These are phyloP conservation scores for Agrocybe praecox DNA, from an alignment of 768 basidiomycete species.

Conservation along the genomic window DNA sequence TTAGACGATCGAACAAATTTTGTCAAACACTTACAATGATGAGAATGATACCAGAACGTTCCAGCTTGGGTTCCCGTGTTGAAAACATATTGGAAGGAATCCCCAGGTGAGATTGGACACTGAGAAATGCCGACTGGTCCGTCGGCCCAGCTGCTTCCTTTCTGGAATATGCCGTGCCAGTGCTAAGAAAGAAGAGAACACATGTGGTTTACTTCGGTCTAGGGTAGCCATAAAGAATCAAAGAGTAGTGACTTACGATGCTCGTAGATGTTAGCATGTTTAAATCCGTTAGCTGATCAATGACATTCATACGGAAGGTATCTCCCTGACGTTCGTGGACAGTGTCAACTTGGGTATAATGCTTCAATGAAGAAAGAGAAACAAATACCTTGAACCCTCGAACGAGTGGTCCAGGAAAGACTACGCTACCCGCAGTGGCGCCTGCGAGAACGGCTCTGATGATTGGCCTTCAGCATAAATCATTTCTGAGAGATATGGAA, in stretches of 20 bases:
- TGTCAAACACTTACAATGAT: conserved; percentile 24
- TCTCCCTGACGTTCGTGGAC: conserved; percentile 30
- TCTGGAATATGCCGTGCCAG: conserved; percentile 43
- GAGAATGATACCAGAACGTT: conserved; percentile 46
- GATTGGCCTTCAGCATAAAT: too few relatives aligned
- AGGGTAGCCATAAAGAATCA: too few relatives aligned
- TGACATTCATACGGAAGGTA: conserved; percentile 47
- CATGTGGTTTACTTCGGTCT: neutral
- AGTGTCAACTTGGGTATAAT: neutral
- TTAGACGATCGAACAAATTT: neutral
- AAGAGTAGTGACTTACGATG: conserved; percentile 46
- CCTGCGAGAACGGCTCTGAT: conserved; percentile 19
- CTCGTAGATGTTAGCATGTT: conserved; percentile 50
- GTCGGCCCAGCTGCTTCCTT: conserved; percentile 37
- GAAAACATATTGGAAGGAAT: conserved; percentile 31
- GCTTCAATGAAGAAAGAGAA: too few relatives aligned
- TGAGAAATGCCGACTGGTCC: conserved; percentile 39
- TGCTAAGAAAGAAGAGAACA: conserved; percentile 30
- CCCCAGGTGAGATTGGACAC: conserved; percentile 38
- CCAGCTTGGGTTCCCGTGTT: conserved; percentile 35
- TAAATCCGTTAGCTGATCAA: conserved; percentile 42
- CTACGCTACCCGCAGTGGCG: conserved; percentile 9
- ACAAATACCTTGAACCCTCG: conserved; percentile 25
- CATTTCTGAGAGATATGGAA: too few relatives aligned
- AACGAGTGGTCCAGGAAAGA: conserved; percentile 32